phyloP scores from a whole-genome alignment of 2,329 filamentous ascomycete genomes.

The Neophaeococcomyces aloes region DNA sequence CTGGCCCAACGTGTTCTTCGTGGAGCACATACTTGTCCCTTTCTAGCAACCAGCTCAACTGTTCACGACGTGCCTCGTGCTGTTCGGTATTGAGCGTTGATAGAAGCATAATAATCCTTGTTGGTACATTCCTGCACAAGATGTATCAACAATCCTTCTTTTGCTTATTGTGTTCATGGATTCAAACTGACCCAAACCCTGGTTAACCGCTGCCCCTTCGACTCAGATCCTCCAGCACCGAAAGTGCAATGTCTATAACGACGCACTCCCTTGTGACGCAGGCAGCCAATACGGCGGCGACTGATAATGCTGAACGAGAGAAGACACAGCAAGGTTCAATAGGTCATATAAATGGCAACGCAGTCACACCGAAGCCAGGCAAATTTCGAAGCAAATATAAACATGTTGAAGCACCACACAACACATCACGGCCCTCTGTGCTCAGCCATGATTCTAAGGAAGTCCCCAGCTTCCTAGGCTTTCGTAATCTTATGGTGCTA shows the following conservation, averaged over 20 bases:
- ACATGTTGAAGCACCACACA: conserved; percentile 82
- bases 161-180: not conserved
- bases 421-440: conserved; percentile 59
- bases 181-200: not conserved
- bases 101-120: not conserved
- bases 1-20: conserved; percentile 5
- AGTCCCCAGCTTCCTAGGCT: conserved; percentile 79
- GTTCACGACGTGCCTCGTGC: conserved; percentile 1
- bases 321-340: not conserved
- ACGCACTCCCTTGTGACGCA: too few species aligned
- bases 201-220: conserved; percentile 1
- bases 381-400: conserved; percentile 56
- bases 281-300: too few species aligned
- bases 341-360: not conserved
- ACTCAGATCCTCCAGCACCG: too few species aligned
- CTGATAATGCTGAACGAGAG: too few species aligned
- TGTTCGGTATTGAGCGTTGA: not conserved
- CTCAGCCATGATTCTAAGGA: conserved; percentile 70
- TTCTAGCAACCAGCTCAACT: conserved; percentile 8
- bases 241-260: too few species aligned
- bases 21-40: not conserved
- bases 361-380: not conserved
- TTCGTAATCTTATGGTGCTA: conserved; percentile 91
- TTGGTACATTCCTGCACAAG: not conserved
- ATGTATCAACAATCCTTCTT: not conserved